Base-by-base conservation (phyloP, 306 rosid genomes). In the Corylus avellana region DNA sequence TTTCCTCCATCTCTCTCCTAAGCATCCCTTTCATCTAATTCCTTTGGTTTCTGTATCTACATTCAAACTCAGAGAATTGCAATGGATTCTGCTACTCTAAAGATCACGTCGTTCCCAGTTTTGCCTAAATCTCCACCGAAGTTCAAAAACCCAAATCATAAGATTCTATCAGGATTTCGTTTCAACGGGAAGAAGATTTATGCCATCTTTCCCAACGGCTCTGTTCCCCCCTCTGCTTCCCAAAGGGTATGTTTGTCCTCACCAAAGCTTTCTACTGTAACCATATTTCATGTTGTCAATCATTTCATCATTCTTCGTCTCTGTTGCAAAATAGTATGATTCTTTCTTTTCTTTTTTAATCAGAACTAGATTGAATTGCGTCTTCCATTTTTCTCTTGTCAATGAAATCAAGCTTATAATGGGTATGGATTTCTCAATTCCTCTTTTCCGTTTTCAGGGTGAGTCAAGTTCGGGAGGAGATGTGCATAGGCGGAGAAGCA, bases 401-500 rank as follows among this genome's bases (percentile, higher is more conserved):
- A 9, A 44, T 4, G 12, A 44, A 67, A 18, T 39, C 16, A 9
- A 29, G 17, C 37, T 66, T 37, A 17, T 14, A 2, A 8, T 42
- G 70, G 25, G 51, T 49, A 71, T 73, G 78, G 67, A n/a, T 42
- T 48, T 67, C 67, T 53, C 53, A 69, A 5, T 74, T 64, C 50
- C 27, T 49, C 1, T 69, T 71, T 78, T 77, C 54, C 17, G 75
- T 64, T 82, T 80, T 79, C 85, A 92, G 97, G 74, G 83, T 57
- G 83, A 72, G n/a, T 75, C 89, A 66, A 83, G 89, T 84, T 88
- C 88, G 49, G 88, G 80, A 63, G 85, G 84, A 64, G 91, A 91
- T 20, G 87, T 53, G 27, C 90, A 88, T 76, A 77, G 85, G 75
- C 79, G 78, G 73, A 84, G 86, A 77, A 91, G 90, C 72, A 84